Base-by-base conservation (phyloP, 192 early-diverging fungal genomes). In the Backusella morwellensis region DNA sequence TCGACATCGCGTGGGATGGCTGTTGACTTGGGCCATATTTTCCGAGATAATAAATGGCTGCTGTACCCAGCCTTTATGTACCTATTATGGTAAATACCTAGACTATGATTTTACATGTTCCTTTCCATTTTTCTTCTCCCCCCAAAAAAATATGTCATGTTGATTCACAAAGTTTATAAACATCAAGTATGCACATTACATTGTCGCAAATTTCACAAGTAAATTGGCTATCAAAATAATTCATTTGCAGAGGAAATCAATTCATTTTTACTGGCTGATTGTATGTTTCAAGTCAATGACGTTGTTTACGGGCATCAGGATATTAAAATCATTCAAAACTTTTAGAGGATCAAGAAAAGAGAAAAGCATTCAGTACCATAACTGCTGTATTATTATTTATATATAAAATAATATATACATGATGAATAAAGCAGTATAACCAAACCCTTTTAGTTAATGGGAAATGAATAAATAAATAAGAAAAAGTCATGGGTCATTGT, bases 1-100 rank as follows among this genome's bases (percentile, higher is more conserved):
- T 63, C 26, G 56, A 63, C 56, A 63, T 63, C 56, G 56, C 56
- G 56, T 63, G 56, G 56, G 56, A 63, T 63, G 56, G 23, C 19
- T 50, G 47, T 50, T 19, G 47, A n/a, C 47, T 50, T 50, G 47
- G 47, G 26, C 26, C 56, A 63, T 29, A 63, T 26, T 63, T 63
- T 63, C 56, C 56, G 56, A 12, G 21, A 26, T 63, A 63, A 63
- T 63, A 63, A 29, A 29, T 12, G 21, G 47, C 6, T 50, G 15
- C 9, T 63, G 56, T 23, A 29, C 26, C 23, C 56, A 63, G 56
- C 12, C 11, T 63, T 63, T 63, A 63, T 63, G 56, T 63, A 9
- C 56, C 56, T 63, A 26, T 63, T 63, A 63, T 63, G 12, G 56
- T 63, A 63, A 63, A 26, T 63, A 23, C 11, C 56, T 63, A 29